These are phyloP conservation scores for Stachybotrys chlorohalonatus DNA, from an alignment of 2,329 filamentous ascomycete species.

Conservation along the genomic window DNA sequence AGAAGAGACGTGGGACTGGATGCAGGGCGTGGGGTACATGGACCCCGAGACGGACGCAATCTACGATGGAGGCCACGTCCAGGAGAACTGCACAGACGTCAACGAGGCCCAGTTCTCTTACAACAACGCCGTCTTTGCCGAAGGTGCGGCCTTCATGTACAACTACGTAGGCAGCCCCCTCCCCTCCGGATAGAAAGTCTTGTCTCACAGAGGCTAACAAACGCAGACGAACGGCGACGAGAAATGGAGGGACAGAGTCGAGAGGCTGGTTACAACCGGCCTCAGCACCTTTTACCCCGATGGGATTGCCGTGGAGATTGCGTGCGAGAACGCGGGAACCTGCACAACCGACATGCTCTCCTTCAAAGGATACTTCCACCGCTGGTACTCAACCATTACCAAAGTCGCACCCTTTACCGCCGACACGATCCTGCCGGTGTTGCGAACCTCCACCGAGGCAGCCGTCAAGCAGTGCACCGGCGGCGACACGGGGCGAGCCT, in stretches of 20 bases:
- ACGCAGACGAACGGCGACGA: slow-evolving; percentile 34
- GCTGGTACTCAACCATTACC: slow-evolving; percentile 45
- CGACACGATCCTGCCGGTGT: slow-evolving; percentile 38
- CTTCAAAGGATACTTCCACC: slow-evolving; percentile 53
- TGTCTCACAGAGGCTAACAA: not conserved
- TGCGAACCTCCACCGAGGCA: slow-evolving; percentile 42
- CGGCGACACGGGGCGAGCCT: slow-evolving; percentile 36
- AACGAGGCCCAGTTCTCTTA: slow-evolving; percentile 52
- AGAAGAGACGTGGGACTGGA: slow-evolving; percentile 55
- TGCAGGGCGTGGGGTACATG: slow-evolving; percentile 45
- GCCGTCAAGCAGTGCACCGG: slow-evolving; percentile 47
- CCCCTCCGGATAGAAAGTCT: slow-evolving; percentile 3
- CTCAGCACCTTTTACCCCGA: slow-evolving; percentile 42
- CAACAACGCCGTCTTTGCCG: slow-evolving; percentile 48
- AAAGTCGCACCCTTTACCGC: slow-evolving; percentile 46
- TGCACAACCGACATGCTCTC: slow-evolving; percentile 57
- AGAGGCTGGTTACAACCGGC: slow-evolving; percentile 27
- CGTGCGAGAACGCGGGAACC: slow-evolving; percentile 44
- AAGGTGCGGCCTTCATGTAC: slow-evolving; percentile 56
- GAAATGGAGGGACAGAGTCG: slow-evolving; percentile 42
- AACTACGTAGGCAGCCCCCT: slow-evolving; percentile 34
- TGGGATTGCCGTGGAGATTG: slow-evolving; percentile 49
- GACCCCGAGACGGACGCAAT: slow-evolving; percentile 49
- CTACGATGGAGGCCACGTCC: slow-evolving; percentile 47
- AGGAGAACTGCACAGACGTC: slow-evolving; percentile 43